Base-by-base conservation (phyloP, 768 basidiomycete species). In the Lactifluus hygrophoroides region DNA sequence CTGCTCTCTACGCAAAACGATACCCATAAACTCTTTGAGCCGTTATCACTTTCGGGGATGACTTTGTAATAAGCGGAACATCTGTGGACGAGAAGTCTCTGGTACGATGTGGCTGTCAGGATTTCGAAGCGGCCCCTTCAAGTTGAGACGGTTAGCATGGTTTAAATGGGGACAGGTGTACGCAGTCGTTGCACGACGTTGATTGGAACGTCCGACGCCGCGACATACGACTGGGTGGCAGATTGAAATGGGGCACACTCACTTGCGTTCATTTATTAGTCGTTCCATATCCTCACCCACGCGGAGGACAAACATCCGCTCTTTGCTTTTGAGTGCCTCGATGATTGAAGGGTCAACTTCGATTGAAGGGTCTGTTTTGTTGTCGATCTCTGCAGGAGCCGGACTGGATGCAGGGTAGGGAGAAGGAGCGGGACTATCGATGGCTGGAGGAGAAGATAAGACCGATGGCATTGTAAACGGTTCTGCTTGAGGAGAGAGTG, bases 301-400 rank as follows among this genome's bases (percentile, higher is more conserved):
- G 76, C 88, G 91, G 66, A 93, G 75, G 47, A 93, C 89, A 70
- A 85, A 93, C 61, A 93, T 77, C 68, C 90, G 80, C 71, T 93
- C 90, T 75, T 93, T 93, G 78, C 85, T 85, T 71, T 77, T 82
- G 63, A 93, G 85, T 21, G 91, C 90, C 70, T 93, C 90, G 66
- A 92, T 67, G 66, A 93, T 90, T 71, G 86, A 85, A 10, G 81
- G 77, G 75, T 92, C 90, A 63, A 84, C 80, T 60, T 88, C 88
- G 56, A 69, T 43, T 38, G 64, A 63, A 48, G 51, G 37, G 34
- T 69, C 70, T 32, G 59, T 37, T 56, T 62, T 65, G 14, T 56
- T 66, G 9, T 67, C 69, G 55, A 60, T 54, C 44, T 72, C 74
- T 1, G 62, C 63, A 27, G 71, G 69, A 8, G 57, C 53, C 37